Evolutionary conservation across 768 basidiomycete species (phyloP).

Genomic region (Sarcodon aspratus): DNA sequence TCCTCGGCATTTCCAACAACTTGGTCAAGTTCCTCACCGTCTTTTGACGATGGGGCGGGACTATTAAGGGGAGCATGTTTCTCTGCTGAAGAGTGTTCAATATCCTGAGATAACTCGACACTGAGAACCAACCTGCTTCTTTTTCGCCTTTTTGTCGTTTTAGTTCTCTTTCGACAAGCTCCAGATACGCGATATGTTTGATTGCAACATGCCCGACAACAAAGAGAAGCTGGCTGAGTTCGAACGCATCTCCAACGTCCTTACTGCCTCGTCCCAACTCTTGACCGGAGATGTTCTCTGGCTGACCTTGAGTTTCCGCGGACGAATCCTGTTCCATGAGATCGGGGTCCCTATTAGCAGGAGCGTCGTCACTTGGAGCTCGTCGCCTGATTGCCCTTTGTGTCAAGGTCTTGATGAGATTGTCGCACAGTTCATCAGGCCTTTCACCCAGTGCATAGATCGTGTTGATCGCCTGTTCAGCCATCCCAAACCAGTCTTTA

Average conservation of each 20-base stretch:
- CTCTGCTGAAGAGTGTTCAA: constrained; percentile 30
- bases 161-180: constrained; percentile 91
- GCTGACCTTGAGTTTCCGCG: constrained; percentile 4
- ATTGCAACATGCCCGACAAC: constrained; percentile 94
- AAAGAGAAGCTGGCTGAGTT: constrained; percentile 88
- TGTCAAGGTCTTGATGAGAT: constrained; percentile 77
- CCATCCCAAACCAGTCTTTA: constrained; percentile 94
- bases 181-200: constrained; percentile 94
- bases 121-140: constrained; percentile 45
- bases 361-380: constrained; percentile 4
- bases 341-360: constrained; percentile 25
- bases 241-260: constrained; percentile 74
- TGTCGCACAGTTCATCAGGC: constrained; percentile 75
- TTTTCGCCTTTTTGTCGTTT: constrained; percentile 93
- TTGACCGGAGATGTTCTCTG: constrained; percentile 1
- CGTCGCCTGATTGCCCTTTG: constrained; percentile 45
- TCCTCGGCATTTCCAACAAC: constrained; percentile 97
- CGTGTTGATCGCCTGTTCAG: constrained; percentile 95
- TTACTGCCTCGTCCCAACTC: constrained; percentile 15
- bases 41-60: constrained; percentile 31
- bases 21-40: constrained; percentile 85
- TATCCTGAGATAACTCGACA: not conserved
- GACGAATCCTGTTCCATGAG: constrained; percentile 42
- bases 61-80: constrained; percentile 36
- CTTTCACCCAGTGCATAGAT: constrained; percentile 92